Conservation (phyloP, 2,329 filamentous ascomycete genomes). For the Cadophora gregata region DNA sequence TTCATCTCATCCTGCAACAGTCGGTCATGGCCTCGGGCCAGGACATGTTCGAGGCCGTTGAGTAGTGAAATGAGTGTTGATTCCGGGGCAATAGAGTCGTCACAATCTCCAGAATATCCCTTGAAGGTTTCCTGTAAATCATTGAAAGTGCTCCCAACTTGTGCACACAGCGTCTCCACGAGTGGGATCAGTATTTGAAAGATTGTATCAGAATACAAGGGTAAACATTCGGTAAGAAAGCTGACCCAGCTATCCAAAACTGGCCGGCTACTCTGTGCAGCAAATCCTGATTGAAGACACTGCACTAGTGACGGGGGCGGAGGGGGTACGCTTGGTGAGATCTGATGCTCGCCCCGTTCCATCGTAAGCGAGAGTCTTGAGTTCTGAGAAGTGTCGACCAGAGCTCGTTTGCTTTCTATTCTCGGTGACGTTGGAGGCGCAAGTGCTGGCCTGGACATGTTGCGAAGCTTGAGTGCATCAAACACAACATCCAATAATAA, state of each 20-base stretch:
- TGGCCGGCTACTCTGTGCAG: constrained; percentile 72
- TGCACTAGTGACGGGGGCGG: constrained; percentile 78
- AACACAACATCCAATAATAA: constrained; percentile 80
- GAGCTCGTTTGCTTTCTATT: constrained; percentile 38
- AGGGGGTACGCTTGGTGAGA: constrained; percentile 51
- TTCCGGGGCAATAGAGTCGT: constrained; percentile 60
- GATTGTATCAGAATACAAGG: constrained; percentile 81
- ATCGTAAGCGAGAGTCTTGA: constrained; percentile 51
- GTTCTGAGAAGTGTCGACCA: constrained; percentile 44
- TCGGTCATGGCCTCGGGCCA: constrained; percentile 86
- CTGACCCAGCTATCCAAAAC: constrained; percentile 91
- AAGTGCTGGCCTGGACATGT: constrained; percentile 42
- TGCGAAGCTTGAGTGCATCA: constrained; percentile 71
- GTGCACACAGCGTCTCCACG: constrained; percentile 84
- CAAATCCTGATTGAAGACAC: constrained; percentile 82
- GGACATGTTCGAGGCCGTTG: constrained; percentile 89
- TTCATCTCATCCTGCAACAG: constrained; percentile 78
- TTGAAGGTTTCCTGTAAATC: constrained; percentile 71
- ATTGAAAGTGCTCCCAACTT: constrained; percentile 76
- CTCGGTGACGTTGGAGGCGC: constrained; percentile 36
- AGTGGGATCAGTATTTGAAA: constrained; percentile 91
- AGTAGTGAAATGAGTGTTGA: constrained; percentile 82
- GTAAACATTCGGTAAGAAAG: constrained; percentile 83
- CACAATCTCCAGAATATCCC: constrained; percentile 43
- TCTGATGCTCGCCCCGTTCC: constrained; percentile 49